These are phyloP conservation scores for Colletotrichum phormii DNA, from an alignment of 2,329 filamentous ascomycete species.

Conservation along the genomic window DNA sequence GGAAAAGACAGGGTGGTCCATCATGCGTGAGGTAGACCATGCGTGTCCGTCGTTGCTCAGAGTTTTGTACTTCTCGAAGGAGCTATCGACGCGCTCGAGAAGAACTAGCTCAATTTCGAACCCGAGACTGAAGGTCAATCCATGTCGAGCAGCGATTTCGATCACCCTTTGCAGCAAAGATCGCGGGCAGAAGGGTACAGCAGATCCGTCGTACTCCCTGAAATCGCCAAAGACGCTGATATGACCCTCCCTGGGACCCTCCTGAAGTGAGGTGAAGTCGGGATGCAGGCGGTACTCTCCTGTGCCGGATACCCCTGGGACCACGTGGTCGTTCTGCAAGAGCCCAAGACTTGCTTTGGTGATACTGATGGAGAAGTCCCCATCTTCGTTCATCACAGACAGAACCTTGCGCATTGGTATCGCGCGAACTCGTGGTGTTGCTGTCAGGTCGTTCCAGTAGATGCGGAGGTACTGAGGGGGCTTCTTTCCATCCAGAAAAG, in stretches of 20 bases:
- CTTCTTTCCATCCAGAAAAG: constrained; percentile 60
- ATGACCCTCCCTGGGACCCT: constrained; percentile 69
- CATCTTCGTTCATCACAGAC: constrained; percentile 56
- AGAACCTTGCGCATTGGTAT: constrained; percentile 72
- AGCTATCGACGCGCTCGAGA: constrained; percentile 58
- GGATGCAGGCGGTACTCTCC: constrained; percentile 77
- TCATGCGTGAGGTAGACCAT: constrained; percentile 75
- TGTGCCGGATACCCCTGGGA: constrained; percentile 64
- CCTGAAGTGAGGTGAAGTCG: constrained; percentile 71
- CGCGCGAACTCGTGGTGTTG: constrained; percentile 73
- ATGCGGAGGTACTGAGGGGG: constrained; percentile 75
- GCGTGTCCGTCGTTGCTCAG: constrained; percentile 74
- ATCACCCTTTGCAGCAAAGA: constrained; percentile 68
- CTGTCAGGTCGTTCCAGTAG: constrained; percentile 84
- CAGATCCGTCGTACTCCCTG: constrained; percentile 63
- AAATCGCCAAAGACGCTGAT: constrained; percentile 77
- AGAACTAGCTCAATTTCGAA: constrained; percentile 88
- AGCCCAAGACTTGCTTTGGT: constrained; percentile 73
- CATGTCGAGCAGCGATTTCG: constrained; percentile 60
- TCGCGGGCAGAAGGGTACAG: constrained; percentile 72
- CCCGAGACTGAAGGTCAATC: constrained; percentile 73
- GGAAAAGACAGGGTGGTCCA: constrained; percentile 67
- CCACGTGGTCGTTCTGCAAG: constrained; percentile 73
- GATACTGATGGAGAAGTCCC: constrained; percentile 66
- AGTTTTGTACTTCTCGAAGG: constrained; percentile 49